Base-by-base conservation (phyloP, 257 asterid species). In the Jaltomata sinuosa region DNA sequence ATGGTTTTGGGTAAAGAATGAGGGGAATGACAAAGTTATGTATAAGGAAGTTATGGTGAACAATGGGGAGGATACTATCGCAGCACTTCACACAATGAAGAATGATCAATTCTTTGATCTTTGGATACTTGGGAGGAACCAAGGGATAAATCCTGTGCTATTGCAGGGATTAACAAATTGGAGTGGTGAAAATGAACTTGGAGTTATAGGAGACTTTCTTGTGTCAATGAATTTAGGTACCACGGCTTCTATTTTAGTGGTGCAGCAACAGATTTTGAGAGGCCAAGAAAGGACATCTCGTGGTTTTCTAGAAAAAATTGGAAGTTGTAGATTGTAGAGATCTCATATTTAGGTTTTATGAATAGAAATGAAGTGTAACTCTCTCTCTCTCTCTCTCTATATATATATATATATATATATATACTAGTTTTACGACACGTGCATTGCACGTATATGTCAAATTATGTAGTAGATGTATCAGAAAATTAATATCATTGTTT, bases 1-100 rank as follows among this genome's bases (percentile, higher is more conserved):
- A 5, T 89, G 94, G 92, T 96, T 96, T 83, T 94, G 97, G 99
- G 97, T 96, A 90, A 95, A 96, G 83, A 90, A 93, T 22, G 97
- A 94, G 86, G 89, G 89, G 11, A 93, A 91, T 29, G 19, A 68
- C 3, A 85, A 89, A 54, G 89, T 96, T 18, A 83, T 84, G 40
- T 96, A 96, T 82, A 80, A 90, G 77, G 98, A 95, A 89, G 94
- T 93, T 18, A 91, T 90, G 40, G 98, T 94, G 85, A 89, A 57
- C 72, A 92, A 93, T 50, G 99, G 97, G 6, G 94, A 91, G 83
- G 97, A 93, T 27, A 96, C 97, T 19, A 57, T 93, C 2, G 92
- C 96, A 16, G 94, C 94, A 25, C 89, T 96, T 68, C 92, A 87
- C 77, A 89, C 90, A 7, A 84, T 96, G 93, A 87, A 89, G 82